These are phyloP conservation scores for Torulaspora franciscae DNA, from an alignment of 805 yeast genomes.

Conservation along the genomic window DNA sequence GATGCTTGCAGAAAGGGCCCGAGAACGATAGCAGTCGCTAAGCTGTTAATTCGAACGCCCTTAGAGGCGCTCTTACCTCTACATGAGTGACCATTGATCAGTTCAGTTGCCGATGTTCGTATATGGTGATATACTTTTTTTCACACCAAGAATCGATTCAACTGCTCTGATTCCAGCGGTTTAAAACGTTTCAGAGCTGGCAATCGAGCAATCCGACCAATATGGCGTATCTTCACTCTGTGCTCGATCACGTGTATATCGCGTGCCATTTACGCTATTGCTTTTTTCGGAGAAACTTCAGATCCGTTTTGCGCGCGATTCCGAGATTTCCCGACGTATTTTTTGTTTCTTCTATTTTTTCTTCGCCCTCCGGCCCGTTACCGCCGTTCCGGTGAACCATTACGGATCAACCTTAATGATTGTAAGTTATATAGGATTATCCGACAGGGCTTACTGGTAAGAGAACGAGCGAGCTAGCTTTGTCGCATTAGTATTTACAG, in stretches of 20 bases:
- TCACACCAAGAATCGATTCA: not conserved
- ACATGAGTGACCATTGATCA: not conserved
- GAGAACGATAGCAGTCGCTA: no score
- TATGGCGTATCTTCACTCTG: no score
- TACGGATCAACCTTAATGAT: not conserved
- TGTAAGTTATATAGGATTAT: not conserved
- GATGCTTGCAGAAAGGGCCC: not conserved
- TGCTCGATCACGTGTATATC: not conserved
- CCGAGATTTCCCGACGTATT: constrained; percentile 1
- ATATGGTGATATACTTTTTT: not conserved
- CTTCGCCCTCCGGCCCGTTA: not conserved
- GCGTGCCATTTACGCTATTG: not conserved
- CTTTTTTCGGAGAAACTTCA: not conserved
- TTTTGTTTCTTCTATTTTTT: not conserved
- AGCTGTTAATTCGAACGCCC: no score
- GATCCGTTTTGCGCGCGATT: not conserved
- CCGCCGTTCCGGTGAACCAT: not conserved
- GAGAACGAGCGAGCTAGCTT: no score
- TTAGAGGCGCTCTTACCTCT: not conserved
- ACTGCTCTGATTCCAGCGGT: no score
- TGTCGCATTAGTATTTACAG: no score
- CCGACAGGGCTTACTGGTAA: not conserved
- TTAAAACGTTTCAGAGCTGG: no score
- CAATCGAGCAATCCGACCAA: no score
- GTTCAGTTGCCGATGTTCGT: not conserved